These are phyloP conservation scores for Wickerhamiella pararugosa DNA, from an alignment of 1,139 yeast species.

Conservation along the genomic window DNA sequence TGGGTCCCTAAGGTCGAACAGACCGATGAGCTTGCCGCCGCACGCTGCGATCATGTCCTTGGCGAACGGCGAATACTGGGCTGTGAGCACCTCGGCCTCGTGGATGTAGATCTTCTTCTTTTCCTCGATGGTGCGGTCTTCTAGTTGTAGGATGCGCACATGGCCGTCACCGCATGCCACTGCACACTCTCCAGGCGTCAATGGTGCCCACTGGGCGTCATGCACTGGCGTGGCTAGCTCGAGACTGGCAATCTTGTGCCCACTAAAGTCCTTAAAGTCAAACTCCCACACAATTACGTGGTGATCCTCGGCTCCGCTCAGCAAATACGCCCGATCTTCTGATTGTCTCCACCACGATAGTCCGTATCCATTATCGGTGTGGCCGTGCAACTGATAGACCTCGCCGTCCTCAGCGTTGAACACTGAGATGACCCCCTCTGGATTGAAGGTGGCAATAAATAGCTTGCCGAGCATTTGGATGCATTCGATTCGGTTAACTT, in stretches of 20 bases:
- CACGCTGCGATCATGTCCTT: conserved; percentile 52
- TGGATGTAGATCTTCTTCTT: too few relatives aligned
- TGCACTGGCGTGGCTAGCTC: too few relatives aligned
- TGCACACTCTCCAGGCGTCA: conserved; percentile 39
- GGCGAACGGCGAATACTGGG: conserved; percentile 27
- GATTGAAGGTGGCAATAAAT: conserved; percentile 62
- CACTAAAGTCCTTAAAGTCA: conserved; percentile 11
- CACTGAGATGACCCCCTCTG: conserved; percentile 51
- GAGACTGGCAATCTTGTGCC: conserved; percentile 14
- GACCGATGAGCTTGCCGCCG: conserved; percentile 42
- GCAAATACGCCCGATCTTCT: conserved; percentile 25
- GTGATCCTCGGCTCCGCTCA: conserved; percentile 56
- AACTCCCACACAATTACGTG: conserved; percentile 60
- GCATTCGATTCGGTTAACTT: conserved; percentile 69
- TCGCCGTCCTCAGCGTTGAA: conserved; percentile 18
- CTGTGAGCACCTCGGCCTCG: too few relatives aligned
- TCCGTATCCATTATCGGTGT: conserved; percentile 53
- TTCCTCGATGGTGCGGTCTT: too few relatives aligned
- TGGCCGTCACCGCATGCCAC: conserved; percentile 60
- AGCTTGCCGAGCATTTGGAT: conserved; percentile 52
- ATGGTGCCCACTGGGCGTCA: too few relatives aligned
- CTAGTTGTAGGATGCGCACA: too few relatives aligned
- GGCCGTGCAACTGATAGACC: conserved; percentile 34
- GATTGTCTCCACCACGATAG: conserved; percentile 42
- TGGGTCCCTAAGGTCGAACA: conserved; percentile 54